These are phyloP conservation scores for Mitragyna speciosa DNA, from an alignment of 257 asterid genomes.

Conservation along the genomic window DNA sequence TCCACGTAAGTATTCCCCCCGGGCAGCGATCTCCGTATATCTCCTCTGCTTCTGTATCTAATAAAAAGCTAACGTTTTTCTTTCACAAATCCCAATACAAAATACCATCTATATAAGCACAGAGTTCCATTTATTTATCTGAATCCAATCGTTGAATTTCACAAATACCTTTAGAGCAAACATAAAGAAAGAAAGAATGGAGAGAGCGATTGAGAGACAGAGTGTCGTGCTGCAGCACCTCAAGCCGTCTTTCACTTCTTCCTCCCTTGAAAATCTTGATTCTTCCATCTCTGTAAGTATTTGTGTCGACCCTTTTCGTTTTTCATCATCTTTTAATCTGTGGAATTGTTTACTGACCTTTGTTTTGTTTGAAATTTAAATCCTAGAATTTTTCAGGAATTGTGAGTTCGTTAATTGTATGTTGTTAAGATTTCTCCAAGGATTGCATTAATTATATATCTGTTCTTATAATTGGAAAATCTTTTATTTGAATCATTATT, in stretches of 20 bases:
- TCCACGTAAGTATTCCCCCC: no score
- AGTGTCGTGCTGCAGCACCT: slow-evolving; percentile 81
- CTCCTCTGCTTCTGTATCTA: no score
- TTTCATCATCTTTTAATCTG: background rate
- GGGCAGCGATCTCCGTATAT: no score
- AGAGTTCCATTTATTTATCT: no score
- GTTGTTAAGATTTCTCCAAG: no score
- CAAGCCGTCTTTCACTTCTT: slow-evolving; percentile 69
- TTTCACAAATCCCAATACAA: slow-evolving; percentile 9
- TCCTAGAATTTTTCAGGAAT: no score
- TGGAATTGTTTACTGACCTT: background rate
- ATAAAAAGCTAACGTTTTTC: background rate
- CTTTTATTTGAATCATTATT: no score
- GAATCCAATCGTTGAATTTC: background rate
- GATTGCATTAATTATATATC: no score
- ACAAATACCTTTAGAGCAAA: background rate
- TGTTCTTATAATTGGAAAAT: no score
- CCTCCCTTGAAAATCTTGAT: slow-evolving; percentile 68
- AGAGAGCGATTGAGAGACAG: slow-evolving; percentile 75
- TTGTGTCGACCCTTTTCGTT: background rate
- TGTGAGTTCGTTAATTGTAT: no score
- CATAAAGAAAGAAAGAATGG: slow-evolving; percentile 38
- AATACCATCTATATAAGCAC: background rate
- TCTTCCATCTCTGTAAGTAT: slow-evolving; percentile 64
- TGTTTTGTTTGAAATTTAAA: background rate